These are phyloP conservation scores for Ceriops zippeliana DNA, from an alignment of 345 rosid genomes.

Conservation along the genomic window DNA sequence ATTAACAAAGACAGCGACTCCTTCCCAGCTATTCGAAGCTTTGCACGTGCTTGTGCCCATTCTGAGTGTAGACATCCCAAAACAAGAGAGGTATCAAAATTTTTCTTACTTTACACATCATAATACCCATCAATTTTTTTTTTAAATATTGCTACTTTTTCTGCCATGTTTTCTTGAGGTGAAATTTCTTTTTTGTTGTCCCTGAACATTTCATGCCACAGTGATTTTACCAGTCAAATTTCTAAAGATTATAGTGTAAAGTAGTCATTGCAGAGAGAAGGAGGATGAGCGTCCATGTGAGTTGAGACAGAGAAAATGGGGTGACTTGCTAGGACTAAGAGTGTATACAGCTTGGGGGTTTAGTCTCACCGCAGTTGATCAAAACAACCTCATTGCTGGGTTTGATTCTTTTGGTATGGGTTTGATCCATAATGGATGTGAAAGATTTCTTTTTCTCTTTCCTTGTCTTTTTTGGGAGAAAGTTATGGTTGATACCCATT, in stretches of 20 bases:
- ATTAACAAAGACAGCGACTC: conserved; percentile 4
- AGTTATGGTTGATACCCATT: conserved; percentile 30
- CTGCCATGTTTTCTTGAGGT: neutral
- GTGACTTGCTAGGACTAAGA: conserved; percentile 28
- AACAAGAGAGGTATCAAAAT: neutral
- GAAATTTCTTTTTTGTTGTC: neutral
- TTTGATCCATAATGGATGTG: conserved; percentile 12
- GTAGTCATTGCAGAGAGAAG: conserved; percentile 32
- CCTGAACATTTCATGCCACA: neutral
- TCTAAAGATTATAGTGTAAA: conserved; percentile 27
- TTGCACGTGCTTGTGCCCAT: neutral
- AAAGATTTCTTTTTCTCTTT: conserved; percentile 5
- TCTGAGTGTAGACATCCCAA: neutral
- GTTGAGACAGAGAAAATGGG: conserved; percentile 39
- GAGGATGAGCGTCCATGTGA: conserved; percentile 8
- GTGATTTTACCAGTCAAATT: conserved; percentile 20
- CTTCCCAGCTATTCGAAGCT: conserved; percentile 2
- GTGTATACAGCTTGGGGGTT: conserved; percentile 44
- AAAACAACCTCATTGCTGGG: conserved; percentile 12
- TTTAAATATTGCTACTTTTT: neutral
- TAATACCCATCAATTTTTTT: no score
- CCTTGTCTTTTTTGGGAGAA: no score
- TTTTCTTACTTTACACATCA: no score
- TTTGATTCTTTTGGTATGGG: conserved; percentile 26
- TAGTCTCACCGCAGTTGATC: conserved; percentile 40